Evolutionary conservation across 208 protist genomes (phyloP), one percentile per base, ranked within the genome.

Genomic region (Trypanosoma platydactyli): DNA sequence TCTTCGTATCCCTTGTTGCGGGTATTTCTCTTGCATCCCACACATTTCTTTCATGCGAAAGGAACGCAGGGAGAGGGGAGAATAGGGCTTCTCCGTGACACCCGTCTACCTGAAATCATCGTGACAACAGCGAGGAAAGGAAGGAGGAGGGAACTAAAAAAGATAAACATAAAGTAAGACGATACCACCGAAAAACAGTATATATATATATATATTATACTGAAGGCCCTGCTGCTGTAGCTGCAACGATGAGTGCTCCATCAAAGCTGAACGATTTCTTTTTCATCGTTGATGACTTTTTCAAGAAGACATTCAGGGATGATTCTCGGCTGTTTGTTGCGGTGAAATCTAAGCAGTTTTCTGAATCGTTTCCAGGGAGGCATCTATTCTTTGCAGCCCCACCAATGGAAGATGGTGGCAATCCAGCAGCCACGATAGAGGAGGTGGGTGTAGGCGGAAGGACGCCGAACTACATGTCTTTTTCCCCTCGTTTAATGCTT

Each of bases 221-320:
- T 9, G 9, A 38, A 38, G 5, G 33, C 9, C 3, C 33, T 44
- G 12, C 45, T 50, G 33, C 11, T 2, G 9, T 16, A 18, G 15
- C 5, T 33, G 22, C 22, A 59, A 44, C 30, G 20, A 95, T 95
- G 89, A 71, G 91, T 53, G 50, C 77, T 3, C 83, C 86, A 13
- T 57, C 53, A 27, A 91, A 81, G 12, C 68, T 95, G 29, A 88
- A 91, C 41, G 74, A 76, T 13, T 92, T 93, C 62, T 92, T 95
- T 71, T 68, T 54, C 6, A 54, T 90, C 11, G 89, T 95, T 16
- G 86, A 95, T 67, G 84, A 95, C 63, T 91, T 93, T 64, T 93
- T 95, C 44, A 68, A 81, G 40, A 95, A 95, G 61, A 92, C 89
- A 13, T 95, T 95, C 49, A 81, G 89, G 35, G 84, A 95, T 69